These are phyloP conservation scores for Exsudoporus floridanus DNA, from an alignment of 1,284 basidiomycete genomes.

Conservation along the genomic window DNA sequence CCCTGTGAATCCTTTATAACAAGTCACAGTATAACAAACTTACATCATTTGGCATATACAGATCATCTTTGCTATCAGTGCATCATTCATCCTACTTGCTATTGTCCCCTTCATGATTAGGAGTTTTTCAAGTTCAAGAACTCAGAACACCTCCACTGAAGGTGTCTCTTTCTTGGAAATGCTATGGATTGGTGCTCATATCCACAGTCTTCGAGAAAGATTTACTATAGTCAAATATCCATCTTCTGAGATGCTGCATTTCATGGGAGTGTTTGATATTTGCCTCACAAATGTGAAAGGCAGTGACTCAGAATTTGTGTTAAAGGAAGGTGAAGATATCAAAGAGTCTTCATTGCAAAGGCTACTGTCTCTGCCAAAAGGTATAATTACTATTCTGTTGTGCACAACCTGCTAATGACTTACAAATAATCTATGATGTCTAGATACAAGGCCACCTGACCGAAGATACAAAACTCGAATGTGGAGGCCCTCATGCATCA, in stretches of 20 bases:
- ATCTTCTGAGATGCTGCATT: background rate
- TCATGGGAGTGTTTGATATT: background rate
- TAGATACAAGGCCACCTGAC: background rate
- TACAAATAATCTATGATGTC: background rate
- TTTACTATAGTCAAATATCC: background rate
- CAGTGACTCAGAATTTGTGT: background rate
- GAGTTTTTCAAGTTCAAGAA: background rate
- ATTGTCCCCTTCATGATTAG: background rate
- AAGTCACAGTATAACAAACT: background rate
- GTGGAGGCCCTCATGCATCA: background rate
- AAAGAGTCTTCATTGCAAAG: background rate
- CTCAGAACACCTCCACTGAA: background rate
- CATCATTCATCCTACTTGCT: background rate
- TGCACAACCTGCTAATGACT: background rate
- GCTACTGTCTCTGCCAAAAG: background rate
- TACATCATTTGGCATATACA: background rate
- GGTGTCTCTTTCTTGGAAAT: background rate
- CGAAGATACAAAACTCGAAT: background rate
- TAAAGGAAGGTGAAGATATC: background rate
- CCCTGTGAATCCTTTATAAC: background rate
- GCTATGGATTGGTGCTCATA: conserved; percentile 1
- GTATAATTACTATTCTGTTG: background rate
- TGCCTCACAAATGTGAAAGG: background rate
- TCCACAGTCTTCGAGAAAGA: background rate
- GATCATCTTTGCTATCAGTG: background rate